Base-by-base conservation (phyloP, 768 basidiomycete species). In the Tylopilus felleus region DNA sequence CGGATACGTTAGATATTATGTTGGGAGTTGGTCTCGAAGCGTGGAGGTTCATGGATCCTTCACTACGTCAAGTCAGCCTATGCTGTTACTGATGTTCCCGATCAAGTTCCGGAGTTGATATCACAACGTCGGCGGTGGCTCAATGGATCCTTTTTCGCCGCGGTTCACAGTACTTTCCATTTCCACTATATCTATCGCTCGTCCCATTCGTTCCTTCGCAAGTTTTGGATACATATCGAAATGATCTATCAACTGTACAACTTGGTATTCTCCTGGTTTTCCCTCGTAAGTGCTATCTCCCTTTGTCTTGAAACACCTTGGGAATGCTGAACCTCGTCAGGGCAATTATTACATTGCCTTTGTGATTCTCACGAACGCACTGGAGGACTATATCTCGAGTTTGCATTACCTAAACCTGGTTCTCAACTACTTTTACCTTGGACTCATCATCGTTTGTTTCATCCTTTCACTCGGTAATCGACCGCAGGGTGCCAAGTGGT, bases 81-180 rank as follows among this genome's bases (percentile, higher is more conserved):
- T 61, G 94, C 87, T 3, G 81, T 92, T 21, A 95, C 93, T 1
- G 93, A 98, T 70, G 94, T 97, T 2, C 95, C 95, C 0, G 93
- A 97, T 65, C 86, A 91, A 82, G 85, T 96, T 17, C 92, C 96
- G 0, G 96, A 98, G 68, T 73, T 98, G 56, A 93, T 99, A 62
- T 91, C 91, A 0, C 96, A 98, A 67, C 87, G 96, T 47, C 82
- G 96, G 35, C 86, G 95, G 38, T 98, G 96, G 96, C 80, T 99
- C 25, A 98, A 98, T 69, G 93, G 96, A 14, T 95, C 93, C 4
- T 98, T 99, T 84, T 99, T 99, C 71, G 97, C 95, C 10, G 92
- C 90, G 0, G 84, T 98, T 16, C 94, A 98, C 73, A 86, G 88
- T 53, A 89, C 85, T 5, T 78, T 94, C 59, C 92, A 98, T 68